Evolutionary conservation across 129 eudicot species (phyloP).

Genomic region (Centaurea solstitialis): DNA sequence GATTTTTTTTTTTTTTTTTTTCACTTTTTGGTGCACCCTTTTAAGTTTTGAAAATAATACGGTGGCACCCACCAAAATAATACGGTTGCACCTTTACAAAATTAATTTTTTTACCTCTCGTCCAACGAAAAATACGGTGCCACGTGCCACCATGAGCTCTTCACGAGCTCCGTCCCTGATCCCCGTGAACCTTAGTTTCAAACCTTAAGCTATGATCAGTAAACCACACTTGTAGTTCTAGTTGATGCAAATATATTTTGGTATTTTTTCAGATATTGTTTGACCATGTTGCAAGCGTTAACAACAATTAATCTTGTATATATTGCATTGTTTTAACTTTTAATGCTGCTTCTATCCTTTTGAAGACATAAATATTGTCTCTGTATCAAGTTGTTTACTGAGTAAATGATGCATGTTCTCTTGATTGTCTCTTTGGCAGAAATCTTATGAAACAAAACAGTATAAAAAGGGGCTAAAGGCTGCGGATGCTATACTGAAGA

Average conservation of each 20-base stretch:
- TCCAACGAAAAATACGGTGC: too few relatives aligned
- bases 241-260: neutral
- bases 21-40: too few relatives aligned
- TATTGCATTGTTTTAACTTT: conserved; percentile 16
- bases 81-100: too few relatives aligned
- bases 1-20: too few relatives aligned
- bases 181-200: neutral
- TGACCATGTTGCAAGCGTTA: neutral
- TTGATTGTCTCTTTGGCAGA: conserved; percentile 50
- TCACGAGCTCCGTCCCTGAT: too few relatives aligned
- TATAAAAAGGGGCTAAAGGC: conserved; percentile 97
- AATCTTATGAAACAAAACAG: conserved; percentile 97
- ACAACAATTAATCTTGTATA: neutral
- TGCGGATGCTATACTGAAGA: conserved; percentile 89
- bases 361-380: neutral
- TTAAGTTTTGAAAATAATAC: too few relatives aligned
- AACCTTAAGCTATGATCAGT: neutral
- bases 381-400: conserved; percentile 7
- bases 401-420: conserved; percentile 6
- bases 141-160: too few relatives aligned
- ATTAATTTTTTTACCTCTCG: too few relatives aligned
- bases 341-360: conserved; percentile 8
- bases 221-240: conserved; percentile 10
- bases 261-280: neutral
- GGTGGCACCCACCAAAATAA: too few relatives aligned